Percentiles rank a stretch among this genome's conserved stretches.
Evolutionary conservation across 352 stramenopile genomes (phyloP).

Genomic region (Thraustotheca clavata): DNA sequence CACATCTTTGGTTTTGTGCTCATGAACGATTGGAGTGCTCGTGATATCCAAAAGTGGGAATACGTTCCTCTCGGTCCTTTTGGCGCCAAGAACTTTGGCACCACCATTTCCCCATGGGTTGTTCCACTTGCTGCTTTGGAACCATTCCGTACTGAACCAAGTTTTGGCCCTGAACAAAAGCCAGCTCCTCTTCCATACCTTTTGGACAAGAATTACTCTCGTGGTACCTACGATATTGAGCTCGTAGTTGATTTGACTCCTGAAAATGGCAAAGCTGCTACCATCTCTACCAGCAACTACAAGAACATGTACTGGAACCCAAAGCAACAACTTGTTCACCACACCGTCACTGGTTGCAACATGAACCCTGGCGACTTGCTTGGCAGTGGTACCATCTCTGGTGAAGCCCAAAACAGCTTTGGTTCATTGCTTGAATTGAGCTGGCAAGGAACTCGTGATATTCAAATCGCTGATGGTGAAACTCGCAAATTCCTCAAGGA

Average conservation of each 20-base stretch:
- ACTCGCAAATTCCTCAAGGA: constrained; percentile 94
- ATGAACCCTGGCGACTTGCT: constrained; percentile 94
- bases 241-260: constrained; percentile 64
- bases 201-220: constrained; percentile 84
- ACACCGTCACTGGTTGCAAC: constrained; percentile 95
- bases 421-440: constrained; percentile 95
- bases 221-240: constrained; percentile 84
- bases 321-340: constrained; percentile 95
- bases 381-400: constrained; percentile 93
- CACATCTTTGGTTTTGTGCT: constrained; percentile 96
- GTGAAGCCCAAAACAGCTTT: constrained; percentile 75
- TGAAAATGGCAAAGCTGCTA: constrained; percentile 38
- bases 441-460: constrained; percentile 87
- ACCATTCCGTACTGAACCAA: constrained; percentile 88
- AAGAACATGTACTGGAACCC: constrained; percentile 97
- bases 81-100: constrained; percentile 95
- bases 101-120: constrained; percentile 95
- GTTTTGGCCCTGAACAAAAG: constrained; percentile 80
- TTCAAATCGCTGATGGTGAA: constrained; percentile 63
- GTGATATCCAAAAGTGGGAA: constrained; percentile 94
- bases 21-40: constrained; percentile 96
- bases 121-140: constrained; percentile 91
- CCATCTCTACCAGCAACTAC: constrained; percentile 92
- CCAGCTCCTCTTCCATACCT: constrained; percentile 92
- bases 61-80: constrained; percentile 97